These are phyloP conservation scores for Aspergillus ochraceus DNA, from an alignment of 2,329 filamentous ascomycete species.

Conservation along the genomic window DNA sequence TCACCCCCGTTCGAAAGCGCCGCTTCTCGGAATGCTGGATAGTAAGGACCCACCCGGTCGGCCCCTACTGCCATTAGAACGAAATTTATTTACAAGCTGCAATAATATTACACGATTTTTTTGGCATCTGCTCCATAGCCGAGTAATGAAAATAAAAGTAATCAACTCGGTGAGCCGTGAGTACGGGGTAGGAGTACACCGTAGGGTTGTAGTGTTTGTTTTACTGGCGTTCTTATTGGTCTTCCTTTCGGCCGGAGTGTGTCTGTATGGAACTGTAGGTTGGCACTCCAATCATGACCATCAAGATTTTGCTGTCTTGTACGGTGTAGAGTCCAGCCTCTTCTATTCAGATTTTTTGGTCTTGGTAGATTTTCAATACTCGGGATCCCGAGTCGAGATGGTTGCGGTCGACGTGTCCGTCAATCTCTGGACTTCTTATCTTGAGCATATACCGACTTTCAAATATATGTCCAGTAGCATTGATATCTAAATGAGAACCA, in stretches of 20 bases:
- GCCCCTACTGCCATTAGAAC: slow-evolving; percentile 16
- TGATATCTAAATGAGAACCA: too few relatives aligned
- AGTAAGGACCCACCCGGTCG: slow-evolving; percentile 18
- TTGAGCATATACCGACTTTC: too few relatives aligned
- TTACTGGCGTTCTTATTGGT: neutral
- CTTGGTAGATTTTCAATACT: too few relatives aligned
- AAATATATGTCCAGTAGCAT: too few relatives aligned
- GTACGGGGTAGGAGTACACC: neutral
- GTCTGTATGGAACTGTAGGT: too few relatives aligned
- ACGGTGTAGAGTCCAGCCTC: too few relatives aligned
- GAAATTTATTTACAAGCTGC: slow-evolving; percentile 33
- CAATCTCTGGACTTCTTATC: too few relatives aligned
- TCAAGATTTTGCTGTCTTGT: too few relatives aligned
- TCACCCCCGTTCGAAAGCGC: slow-evolving; percentile 21
- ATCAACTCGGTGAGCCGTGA: neutral
- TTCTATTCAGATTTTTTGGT: too few relatives aligned
- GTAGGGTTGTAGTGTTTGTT: neutral
- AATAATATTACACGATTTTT: slow-evolving; percentile 7
- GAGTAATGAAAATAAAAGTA: neutral
- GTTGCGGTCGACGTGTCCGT: too few relatives aligned
- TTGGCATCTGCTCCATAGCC: neutral
- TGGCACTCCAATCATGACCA: too few relatives aligned
- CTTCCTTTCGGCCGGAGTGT: neutral
- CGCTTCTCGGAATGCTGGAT: slow-evolving; percentile 28
- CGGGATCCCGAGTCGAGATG: too few relatives aligned